Evolutionary conservation across 768 basidiomycete genomes (phyloP).

Genomic region (Boletus rufocinnamomeus): DNA sequence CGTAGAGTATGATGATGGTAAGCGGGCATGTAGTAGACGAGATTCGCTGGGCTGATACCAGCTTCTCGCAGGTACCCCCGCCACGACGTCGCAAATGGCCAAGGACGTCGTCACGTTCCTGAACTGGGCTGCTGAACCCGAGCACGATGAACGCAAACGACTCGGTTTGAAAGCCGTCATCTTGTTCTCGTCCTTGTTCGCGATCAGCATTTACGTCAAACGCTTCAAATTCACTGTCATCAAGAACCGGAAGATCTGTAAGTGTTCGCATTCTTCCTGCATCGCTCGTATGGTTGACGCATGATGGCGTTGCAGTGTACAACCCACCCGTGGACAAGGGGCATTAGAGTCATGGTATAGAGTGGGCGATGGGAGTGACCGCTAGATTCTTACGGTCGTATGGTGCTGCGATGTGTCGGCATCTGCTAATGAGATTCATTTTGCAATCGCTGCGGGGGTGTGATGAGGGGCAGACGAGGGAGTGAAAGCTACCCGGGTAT

Average conservation of each 20-base stretch:
- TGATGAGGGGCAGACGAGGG: neutral
- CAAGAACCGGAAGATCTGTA: conserved; percentile 92
- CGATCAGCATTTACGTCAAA: conserved; percentile 85
- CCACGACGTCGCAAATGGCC: conserved; percentile 98
- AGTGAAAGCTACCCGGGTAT: neutral
- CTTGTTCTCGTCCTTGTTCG: conserved; percentile 83
- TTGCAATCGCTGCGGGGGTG: neutral
- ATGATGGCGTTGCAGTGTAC: conserved; percentile 34
- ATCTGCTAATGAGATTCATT: conserved; percentile 27
- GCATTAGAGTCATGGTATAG: conserved; percentile 31
- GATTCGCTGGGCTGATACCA: conserved; percentile 9
- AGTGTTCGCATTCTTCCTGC: conserved; percentile 35
- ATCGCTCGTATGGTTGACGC: conserved; percentile 7
- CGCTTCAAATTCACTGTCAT: conserved; percentile 92
- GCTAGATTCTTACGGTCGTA: conserved; percentile 32
- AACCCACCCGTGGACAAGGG: conserved; percentile 39
- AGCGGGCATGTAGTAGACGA: conserved; percentile 21
- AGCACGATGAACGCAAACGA: conserved; percentile 97
- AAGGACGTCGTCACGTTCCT: conserved; percentile 98
- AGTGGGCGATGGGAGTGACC: conserved; percentile 2
- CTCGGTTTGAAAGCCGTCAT: conserved; percentile 95
- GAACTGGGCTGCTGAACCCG: conserved; percentile 96
- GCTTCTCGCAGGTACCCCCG: conserved; percentile 74
- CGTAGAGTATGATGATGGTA: conserved; percentile 95
- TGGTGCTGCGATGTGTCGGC: conserved; percentile 20